Conservation (phyloP, 2,329 filamentous ascomycete species). For the Nothopassalora personata region DNA sequence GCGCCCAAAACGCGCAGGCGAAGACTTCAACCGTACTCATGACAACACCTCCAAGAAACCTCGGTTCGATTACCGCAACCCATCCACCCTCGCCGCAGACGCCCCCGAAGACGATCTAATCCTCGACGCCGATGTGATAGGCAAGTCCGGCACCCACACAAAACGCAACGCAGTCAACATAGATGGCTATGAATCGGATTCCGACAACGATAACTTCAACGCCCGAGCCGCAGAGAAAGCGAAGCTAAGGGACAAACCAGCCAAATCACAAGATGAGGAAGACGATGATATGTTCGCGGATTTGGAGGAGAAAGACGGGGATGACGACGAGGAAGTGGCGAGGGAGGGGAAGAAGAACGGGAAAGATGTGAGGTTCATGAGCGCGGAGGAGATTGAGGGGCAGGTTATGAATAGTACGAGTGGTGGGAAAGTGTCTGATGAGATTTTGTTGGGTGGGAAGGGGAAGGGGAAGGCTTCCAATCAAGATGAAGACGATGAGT, state of each 20-base stretch:
- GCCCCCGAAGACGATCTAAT: slow-evolving; percentile 68
- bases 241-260: slow-evolving; percentile 35
- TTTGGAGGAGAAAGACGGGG: slow-evolving; percentile 56
- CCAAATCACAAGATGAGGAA: slow-evolving; percentile 51
- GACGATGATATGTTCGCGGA: slow-evolving; percentile 84
- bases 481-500: slow-evolving; percentile 23
- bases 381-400: slow-evolving; percentile 66
- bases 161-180: slow-evolving; percentile 94
- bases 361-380: slow-evolving; percentile 57
- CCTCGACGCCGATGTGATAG: slow-evolving; percentile 89
- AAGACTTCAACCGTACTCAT: slow-evolving; percentile 72
- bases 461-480: slow-evolving; percentile 38
- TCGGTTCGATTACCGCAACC: slow-evolving; percentile 91
- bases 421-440: slow-evolving; percentile 60
- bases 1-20: slow-evolving; percentile 76
- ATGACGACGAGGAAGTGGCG: slow-evolving; percentile 50
- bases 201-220: slow-evolving; percentile 85
- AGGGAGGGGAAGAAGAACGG: slow-evolving; percentile 56
- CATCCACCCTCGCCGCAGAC: slow-evolving; percentile 82
- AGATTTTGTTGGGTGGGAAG: slow-evolving; percentile 57
- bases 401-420: slow-evolving; percentile 69
- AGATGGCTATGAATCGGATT: slow-evolving; percentile 92
- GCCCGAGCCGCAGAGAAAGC: slow-evolving; percentile 51
- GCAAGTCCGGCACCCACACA: slow-evolving; percentile 62
- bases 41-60: slow-evolving; percentile 70